Percentiles rank a stretch among this genome's conserved stretches.
Conservation (phyloP, 331 rosid genomes). For the Malus hybrid region DNA sequence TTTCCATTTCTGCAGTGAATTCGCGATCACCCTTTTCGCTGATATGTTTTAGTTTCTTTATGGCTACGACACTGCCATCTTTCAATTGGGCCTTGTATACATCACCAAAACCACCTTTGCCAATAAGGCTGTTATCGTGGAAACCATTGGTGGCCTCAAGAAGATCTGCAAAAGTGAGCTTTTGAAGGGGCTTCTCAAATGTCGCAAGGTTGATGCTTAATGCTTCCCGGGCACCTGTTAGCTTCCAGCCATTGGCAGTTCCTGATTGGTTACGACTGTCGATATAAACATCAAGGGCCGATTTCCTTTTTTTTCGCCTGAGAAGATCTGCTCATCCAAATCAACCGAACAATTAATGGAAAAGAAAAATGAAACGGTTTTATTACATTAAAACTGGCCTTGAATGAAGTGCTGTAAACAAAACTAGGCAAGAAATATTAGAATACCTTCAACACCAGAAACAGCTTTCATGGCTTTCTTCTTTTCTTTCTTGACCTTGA, state of each 20-base stretch:
- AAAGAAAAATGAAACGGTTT: too few relatives aligned
- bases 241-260: constrained; percentile 61
- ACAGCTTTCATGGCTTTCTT: too few relatives aligned
- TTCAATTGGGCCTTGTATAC: constrained; percentile 88
- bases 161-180: constrained; percentile 88
- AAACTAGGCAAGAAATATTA: neutral
- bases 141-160: constrained; percentile 84
- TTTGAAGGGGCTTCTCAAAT: constrained; percentile 73
- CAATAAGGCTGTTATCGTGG: constrained; percentile 73
- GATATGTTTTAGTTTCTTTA: constrained; percentile 78
- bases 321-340: neutral
- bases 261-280: constrained; percentile 64
- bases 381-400: too few relatives aligned
- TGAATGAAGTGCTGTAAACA: too few relatives aligned
- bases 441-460: too few relatives aligned
- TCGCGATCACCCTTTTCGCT: constrained; percentile 97
- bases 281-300: constrained; percentile 45
- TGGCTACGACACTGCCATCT: constrained; percentile 86
- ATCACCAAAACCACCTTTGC: constrained; percentile 85
- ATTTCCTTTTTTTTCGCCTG: constrained; percentile 72
- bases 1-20: constrained; percentile 98
- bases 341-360: neutral
- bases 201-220: constrained; percentile 81
- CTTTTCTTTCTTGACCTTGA: too few relatives aligned
- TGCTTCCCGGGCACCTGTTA: constrained; percentile 71